phyloP scores from a whole-genome alignment of 2,329 filamentous ascomycete species.

The Aulographum hederae region DNA sequence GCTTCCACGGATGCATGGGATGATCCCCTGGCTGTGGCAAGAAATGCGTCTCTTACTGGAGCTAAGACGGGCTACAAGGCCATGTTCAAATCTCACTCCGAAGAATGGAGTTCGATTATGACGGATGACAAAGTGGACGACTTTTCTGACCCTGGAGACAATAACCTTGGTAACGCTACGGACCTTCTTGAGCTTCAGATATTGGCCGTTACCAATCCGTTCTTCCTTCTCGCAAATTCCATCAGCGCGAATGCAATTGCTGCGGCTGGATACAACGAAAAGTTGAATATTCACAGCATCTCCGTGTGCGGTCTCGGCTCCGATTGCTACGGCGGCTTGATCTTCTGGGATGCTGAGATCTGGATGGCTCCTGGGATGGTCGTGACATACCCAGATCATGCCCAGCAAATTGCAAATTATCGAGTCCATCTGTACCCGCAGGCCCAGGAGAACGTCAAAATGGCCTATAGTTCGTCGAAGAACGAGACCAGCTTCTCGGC shows the following conservation, averaged over 20 bases:
- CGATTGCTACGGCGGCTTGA: conserved; percentile 46
- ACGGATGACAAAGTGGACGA: conserved; percentile 43
- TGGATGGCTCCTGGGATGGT: conserved; percentile 53
- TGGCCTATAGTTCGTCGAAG: conserved; percentile 37
- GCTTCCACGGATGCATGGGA: conserved; percentile 51
- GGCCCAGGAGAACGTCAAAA: conserved; percentile 40
- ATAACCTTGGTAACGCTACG: conserved; percentile 36
- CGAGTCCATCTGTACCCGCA: conserved; percentile 39
- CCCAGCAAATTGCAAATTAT: conserved; percentile 46
- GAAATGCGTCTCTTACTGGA: conserved; percentile 32
- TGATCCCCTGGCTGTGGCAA: conserved; percentile 36
- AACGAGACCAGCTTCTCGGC: conserved; percentile 39
- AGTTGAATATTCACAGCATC: conserved; percentile 43
- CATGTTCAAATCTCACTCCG: conserved; percentile 35
- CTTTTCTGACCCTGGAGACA: conserved; percentile 37
- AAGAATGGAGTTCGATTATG: conserved; percentile 44
- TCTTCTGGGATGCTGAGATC: conserved; percentile 50
- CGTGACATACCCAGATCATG: conserved; percentile 41
- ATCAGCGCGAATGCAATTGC: conserved; percentile 34
- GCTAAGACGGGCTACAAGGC: conserved; percentile 34
- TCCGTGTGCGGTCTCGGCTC: conserved; percentile 49
- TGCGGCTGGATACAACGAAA: conserved; percentile 26
- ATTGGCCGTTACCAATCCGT: conserved; percentile 34
- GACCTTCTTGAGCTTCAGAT: conserved; percentile 40
- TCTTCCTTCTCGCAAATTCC: conserved; percentile 37